Evolutionary conservation across 108 stramenopile species (phyloP).

Genomic region (Skeletonema costatum): DNA sequence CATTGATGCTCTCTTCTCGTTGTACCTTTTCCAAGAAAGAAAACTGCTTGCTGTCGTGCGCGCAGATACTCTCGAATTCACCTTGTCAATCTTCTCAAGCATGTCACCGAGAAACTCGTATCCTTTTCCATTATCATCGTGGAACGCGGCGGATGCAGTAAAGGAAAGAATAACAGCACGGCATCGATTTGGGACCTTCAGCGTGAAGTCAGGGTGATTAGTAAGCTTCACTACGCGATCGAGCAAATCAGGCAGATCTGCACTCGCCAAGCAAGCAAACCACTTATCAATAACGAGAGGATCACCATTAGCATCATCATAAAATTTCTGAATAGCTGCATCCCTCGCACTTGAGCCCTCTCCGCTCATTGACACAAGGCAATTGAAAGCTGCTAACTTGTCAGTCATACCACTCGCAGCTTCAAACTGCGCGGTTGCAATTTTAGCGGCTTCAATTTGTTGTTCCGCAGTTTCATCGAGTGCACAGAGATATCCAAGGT

Average conservation of each 20-base stretch:
- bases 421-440: constrained; percentile 72
- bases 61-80: constrained; percentile 93
- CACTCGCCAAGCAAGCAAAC: constrained; percentile 87
- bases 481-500: constrained; percentile 74
- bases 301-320: constrained; percentile 82
- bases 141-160: constrained; percentile 79
- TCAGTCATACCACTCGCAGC: constrained; percentile 92
- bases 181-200: constrained; percentile 93
- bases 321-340: constrained; percentile 68
- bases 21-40: constrained; percentile 84
- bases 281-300: constrained; percentile 88
- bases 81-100: constrained; percentile 76
- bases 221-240: constrained; percentile 61
- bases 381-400: constrained; percentile 80
- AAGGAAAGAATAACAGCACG: constrained; percentile 86
- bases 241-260: constrained; percentile 70
- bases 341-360: constrained; percentile 55
- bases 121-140: constrained; percentile 82
- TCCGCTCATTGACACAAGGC: constrained; percentile 78
- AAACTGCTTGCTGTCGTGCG: constrained; percentile 72
- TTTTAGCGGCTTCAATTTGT: constrained; percentile 54
- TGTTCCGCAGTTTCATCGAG: constrained; percentile 68
- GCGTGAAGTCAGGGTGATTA: constrained; percentile 88
- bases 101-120: constrained; percentile 89
- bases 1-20: constrained; percentile 64